Conservation (phyloP, 352 stramenopile genomes). For the Globisporangium emineosum region DNA sequence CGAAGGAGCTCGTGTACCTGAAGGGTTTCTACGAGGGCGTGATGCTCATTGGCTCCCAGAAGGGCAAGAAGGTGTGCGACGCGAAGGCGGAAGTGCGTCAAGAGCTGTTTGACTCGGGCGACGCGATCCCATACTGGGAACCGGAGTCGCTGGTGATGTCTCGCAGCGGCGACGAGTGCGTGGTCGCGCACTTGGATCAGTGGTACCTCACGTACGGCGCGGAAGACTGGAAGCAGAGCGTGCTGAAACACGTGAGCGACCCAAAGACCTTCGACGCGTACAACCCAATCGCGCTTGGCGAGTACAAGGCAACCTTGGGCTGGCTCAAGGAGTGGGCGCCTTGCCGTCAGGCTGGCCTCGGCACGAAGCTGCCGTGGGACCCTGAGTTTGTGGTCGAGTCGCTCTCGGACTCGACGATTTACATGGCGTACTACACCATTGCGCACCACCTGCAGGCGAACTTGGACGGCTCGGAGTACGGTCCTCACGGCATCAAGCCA, state of each 20-base stretch:
- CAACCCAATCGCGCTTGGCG: constrained; percentile 89
- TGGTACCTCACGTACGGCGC: constrained; percentile 99
- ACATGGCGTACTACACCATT: constrained; percentile 99
- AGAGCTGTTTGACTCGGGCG: constrained; percentile 92
- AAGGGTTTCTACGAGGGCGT: constrained; percentile 99
- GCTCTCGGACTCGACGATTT: constrained; percentile 99
- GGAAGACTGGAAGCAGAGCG: constrained; percentile 96
- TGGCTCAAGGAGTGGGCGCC: constrained; percentile 99
- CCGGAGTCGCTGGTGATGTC: constrained; percentile 97
- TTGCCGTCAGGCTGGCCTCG: constrained; percentile 97
- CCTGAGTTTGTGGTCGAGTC: constrained; percentile 98
- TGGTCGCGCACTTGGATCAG: constrained; percentile 99
- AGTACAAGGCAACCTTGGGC: constrained; percentile 97
- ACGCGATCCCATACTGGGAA: constrained; percentile 98
- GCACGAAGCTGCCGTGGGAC: constrained; percentile 97
- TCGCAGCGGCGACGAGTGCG: constrained; percentile 97
- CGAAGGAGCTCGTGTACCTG: constrained; percentile 98
- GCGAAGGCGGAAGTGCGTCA: constrained; percentile 97
- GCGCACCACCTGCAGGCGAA: constrained; percentile 97
- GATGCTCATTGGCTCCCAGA: constrained; percentile 97
- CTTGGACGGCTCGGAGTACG: constrained; percentile 91
- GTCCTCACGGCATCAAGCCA: constrained; percentile 80
- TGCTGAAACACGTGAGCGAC: constrained; percentile 94
- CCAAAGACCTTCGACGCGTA: constrained; percentile 94
- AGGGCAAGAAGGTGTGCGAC: constrained; percentile 95